These are phyloP conservation scores for Eimeria nieschulzi DNA, from an alignment of 169 alveolate species.

Conservation along the genomic window DNA sequence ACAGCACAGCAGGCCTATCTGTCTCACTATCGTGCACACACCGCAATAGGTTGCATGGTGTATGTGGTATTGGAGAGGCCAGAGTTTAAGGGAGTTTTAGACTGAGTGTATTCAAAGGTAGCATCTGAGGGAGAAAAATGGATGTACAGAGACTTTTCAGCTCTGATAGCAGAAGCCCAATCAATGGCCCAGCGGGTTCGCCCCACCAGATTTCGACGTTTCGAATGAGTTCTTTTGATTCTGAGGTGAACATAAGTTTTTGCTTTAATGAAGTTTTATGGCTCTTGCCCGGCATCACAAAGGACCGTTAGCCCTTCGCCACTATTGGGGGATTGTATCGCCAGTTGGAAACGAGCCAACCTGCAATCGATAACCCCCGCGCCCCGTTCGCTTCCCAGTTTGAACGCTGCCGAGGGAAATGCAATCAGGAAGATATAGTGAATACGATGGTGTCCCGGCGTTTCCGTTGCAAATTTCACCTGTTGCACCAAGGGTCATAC, in stretches of 20 bases:
- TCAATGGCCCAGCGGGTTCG: not conserved
- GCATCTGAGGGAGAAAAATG: not conserved
- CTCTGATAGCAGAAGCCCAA: conserved; percentile 9
- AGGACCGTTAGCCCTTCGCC: not conserved
- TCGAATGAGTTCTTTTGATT: not conserved
- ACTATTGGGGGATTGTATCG: too few relatives aligned
- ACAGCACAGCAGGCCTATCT: too few relatives aligned
- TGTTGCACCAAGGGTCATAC: not conserved
- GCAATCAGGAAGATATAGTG: not conserved
- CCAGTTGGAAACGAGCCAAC: not conserved
- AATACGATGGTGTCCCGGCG: not conserved
- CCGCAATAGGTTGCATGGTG: too few relatives aligned
- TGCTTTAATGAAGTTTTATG: not conserved
- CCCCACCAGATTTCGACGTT: not conserved
- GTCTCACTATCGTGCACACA: too few relatives aligned
- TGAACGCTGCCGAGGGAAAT: not conserved
- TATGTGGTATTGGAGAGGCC: too few relatives aligned
- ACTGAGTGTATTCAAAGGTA: too few relatives aligned
- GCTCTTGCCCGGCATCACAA: not conserved
- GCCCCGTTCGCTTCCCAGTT: not conserved
- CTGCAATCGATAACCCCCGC: not conserved
- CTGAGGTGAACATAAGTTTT: not conserved
- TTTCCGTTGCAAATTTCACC: too few relatives aligned
- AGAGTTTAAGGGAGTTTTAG: too few relatives aligned
- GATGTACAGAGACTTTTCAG: not conserved